Percentiles rank a stretch among this genome's conserved stretches.
phyloP scores from a whole-genome alignment of 805 yeast genomes.

The Starmera dryadoides region DNA sequence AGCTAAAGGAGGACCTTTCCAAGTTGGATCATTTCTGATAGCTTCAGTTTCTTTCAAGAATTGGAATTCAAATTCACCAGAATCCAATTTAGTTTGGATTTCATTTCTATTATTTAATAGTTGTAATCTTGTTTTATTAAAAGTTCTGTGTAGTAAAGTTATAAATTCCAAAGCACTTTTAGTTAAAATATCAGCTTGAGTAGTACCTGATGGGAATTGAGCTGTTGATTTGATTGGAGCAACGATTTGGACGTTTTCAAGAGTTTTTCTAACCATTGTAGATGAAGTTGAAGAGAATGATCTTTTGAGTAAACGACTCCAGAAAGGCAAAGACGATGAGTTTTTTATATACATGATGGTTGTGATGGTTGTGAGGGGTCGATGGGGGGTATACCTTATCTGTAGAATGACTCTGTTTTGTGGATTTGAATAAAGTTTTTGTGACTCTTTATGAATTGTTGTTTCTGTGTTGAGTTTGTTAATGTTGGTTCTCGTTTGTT shows the following conservation, averaged over 20 bases:
- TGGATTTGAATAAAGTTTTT: no score
- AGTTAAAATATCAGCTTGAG: conserved; percentile 30
- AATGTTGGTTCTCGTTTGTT: no score
- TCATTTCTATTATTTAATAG: conserved; percentile 53
- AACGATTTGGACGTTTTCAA: conserved; percentile 27
- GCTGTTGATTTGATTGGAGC: conserved; percentile 26
- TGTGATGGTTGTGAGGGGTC: no score
- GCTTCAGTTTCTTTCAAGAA: conserved; percentile 58
- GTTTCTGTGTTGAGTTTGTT: no score
- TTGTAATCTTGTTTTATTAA: conserved; percentile 51
- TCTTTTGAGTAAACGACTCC: no score
- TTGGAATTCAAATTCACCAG: conserved; percentile 43
- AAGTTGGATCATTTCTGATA: conserved; percentile 64
- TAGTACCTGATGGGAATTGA: conserved; percentile 30
- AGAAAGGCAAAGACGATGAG: no score
- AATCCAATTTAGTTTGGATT: conserved; percentile 52
- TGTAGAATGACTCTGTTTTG: no score
- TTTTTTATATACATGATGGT: no score
- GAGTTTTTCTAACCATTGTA: conserved; percentile 20
- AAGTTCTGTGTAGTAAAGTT: conserved; percentile 65
- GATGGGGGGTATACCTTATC: no score
- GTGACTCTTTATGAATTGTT: no score
- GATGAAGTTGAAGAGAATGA: no score
- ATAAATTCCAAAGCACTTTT: conserved; percentile 52
- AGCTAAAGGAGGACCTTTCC: conserved; percentile 72